Percentiles rank a stretch among this genome's conserved stretches.
phyloP scores from a whole-genome alignment of 75 land plant genomes.

The Picea sitchensis region DNA sequence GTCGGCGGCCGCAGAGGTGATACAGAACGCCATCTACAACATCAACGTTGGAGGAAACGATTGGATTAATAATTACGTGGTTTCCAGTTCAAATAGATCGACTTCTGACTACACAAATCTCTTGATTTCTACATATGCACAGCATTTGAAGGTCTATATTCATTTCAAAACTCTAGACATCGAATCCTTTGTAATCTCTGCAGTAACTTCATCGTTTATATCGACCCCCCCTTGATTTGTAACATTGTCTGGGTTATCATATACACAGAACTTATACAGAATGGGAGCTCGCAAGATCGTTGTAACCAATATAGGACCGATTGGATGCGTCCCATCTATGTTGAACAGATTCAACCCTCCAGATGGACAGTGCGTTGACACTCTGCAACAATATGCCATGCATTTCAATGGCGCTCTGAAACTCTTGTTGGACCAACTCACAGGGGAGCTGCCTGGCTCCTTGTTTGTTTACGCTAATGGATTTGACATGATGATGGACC shows the following conservation, averaged over 20 bases:
- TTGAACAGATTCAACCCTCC: conserved; percentile 14
- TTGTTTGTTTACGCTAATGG: conserved; percentile 21
- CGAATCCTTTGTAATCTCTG: neutral
- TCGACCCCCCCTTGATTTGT: too few species aligned
- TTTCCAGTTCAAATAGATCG: conserved; percentile 6
- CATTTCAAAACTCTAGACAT: neutral
- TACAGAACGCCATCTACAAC: conserved; percentile 17
- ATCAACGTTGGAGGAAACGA: conserved; percentile 35
- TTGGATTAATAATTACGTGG: conserved; percentile 33
- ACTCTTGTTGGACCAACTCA: conserved; percentile 7
- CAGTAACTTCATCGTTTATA: too few species aligned
- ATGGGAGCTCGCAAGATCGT: conserved; percentile 2
- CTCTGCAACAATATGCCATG: conserved; percentile 19
- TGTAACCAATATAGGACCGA: conserved; percentile 23
- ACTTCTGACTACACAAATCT: conserved; percentile 16
- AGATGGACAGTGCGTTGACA: conserved; percentile 19
- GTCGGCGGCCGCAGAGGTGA: conserved; percentile 16
- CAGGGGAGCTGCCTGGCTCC: conserved; percentile 19
- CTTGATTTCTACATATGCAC: conserved; percentile 7
- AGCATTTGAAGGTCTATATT: conserved; percentile 18
- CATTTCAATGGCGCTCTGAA: conserved; percentile 20
- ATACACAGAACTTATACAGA: neutral
- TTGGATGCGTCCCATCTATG: conserved; percentile 35
- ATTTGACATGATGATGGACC: conserved; percentile 13
- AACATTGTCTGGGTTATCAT: too few species aligned